These are phyloP conservation scores for Exsudoporus frostii DNA, from an alignment of 768 basidiomycete species.

Conservation along the genomic window DNA sequence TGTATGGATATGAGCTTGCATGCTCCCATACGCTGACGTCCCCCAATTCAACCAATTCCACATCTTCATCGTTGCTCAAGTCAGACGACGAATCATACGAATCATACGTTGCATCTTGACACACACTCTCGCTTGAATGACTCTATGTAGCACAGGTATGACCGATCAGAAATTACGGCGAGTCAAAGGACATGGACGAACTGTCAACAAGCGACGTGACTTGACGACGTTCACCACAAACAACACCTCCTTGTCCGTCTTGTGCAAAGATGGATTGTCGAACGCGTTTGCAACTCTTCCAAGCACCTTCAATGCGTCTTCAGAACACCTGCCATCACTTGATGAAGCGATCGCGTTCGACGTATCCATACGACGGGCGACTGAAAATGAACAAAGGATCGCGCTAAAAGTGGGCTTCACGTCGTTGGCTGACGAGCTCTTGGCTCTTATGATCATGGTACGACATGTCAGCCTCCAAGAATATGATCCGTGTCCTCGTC, in stretches of 20 bases:
- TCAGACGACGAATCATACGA: conserved; percentile 14
- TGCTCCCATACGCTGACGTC: conserved; percentile 16
- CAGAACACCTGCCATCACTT: neutral
- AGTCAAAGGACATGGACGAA: conserved; percentile 5
- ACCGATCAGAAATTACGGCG: neutral
- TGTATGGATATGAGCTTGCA: conserved; percentile 13
- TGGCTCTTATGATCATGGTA: neutral
- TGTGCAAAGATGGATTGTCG: conserved; percentile 20
- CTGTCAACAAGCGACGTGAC: conserved; percentile 19
- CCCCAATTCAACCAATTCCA: conserved; percentile 13
- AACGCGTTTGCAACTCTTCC: conserved; percentile 31
- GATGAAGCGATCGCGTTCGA: neutral
- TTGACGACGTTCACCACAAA: conserved; percentile 24
- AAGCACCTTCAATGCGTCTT: conserved; percentile 23
- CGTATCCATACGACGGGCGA: conserved; percentile 6
- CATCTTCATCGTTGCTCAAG: conserved; percentile 16
- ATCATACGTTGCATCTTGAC: neutral
- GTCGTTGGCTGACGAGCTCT: conserved; percentile 6
- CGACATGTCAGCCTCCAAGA: conserved; percentile 17
- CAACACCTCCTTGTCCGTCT: conserved; percentile 18
- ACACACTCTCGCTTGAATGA: conserved; percentile 12
- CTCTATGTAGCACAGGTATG: conserved; percentile 4
- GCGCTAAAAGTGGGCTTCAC: neutral
- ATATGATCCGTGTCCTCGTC: neutral
- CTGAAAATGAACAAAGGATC: neutral